Base-by-base conservation (phyloP, 2,329 filamentous ascomycete genomes). In the Talaromyces albobiverticillius region DNA sequence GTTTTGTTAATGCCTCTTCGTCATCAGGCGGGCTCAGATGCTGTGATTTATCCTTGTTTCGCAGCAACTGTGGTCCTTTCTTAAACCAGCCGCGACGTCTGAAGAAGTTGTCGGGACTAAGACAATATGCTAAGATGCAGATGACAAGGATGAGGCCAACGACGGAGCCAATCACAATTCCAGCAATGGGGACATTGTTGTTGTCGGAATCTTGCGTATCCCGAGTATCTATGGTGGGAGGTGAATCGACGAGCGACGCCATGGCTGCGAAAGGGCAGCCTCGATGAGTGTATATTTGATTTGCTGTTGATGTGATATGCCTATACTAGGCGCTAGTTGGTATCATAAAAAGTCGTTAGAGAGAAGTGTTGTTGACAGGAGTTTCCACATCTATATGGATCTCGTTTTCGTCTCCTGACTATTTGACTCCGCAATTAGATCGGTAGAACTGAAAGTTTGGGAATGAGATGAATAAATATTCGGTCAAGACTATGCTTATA, bases 1-100 rank as follows among this genome's bases (percentile, higher is more conserved):
- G 51, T 52, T 55, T 55, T 3, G 47, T 47, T 10, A 55, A 14
- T 4, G 41, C 34, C 34, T 55, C 53, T 47, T 55, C 41, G 20
- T 55, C 53, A 23, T 55, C 53, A 4, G 36, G 46, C n/a, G 38
- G 36, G 4, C 25, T 23, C 13, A 46, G 26, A 18, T 51, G 23
- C 32, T 48, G 43, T 36, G 34, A 34, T 23, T 23, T 26, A 5
- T 22, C 8, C 7, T 51, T 41, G 23, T 23, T 40, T 51, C 16
- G 16, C n/a, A n/a, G n/a, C n/a, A n/a, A n/a, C 9, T 22, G 16
- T 22, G 36, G 36, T 9, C 36, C 16, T 22, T 22, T 22, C n/a
- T 51, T 50, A 31, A 51, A 51, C 53, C 48, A 55, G 22, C 53
- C 53, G 20, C 53, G 53, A n/a, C 53, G 47, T 23, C 47, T 46